Evolutionary conservation across 495 filamentous ascomycete genomes (phyloP).

Genomic region (Penicillium subrubescens): DNA sequence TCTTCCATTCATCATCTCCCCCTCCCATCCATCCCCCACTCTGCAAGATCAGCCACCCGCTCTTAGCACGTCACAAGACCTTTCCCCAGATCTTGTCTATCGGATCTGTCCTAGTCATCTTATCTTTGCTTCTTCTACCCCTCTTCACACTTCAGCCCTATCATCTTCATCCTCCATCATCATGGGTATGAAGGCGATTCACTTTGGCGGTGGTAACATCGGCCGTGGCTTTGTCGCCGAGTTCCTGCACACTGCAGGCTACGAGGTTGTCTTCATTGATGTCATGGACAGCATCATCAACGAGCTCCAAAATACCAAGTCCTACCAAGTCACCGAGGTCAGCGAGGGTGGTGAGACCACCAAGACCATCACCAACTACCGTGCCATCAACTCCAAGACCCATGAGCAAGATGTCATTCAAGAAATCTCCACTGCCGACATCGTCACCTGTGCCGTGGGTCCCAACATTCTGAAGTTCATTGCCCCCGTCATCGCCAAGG

Average conservation of each 20-base stretch:
- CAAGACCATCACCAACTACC: constrained; percentile 87
- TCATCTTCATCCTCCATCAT: constrained; percentile 30
- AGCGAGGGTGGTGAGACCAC: constrained; percentile 79
- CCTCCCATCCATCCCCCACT: constrained; percentile 1
- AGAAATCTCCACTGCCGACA: constrained; percentile 82
- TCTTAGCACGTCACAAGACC: constrained; percentile 17
- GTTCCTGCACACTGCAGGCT: constrained; percentile 75
- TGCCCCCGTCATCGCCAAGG: constrained; percentile 90
- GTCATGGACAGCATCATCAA: constrained; percentile 81
- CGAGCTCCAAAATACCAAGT: constrained; percentile 67
- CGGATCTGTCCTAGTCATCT: constrained; percentile 6
- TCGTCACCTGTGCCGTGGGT: constrained; percentile 95
- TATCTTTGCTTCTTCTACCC: background rate
- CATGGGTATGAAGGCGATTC: constrained; percentile 80
- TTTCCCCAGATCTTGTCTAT: constrained; percentile 1
- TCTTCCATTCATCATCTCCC: background rate
- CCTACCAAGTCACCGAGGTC: constrained; percentile 92
- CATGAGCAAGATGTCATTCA: constrained; percentile 76
- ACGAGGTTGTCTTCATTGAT: constrained; percentile 94
- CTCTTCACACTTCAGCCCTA: constrained; percentile 3
- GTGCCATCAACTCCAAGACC: constrained; percentile 90
- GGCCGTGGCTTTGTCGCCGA: constrained; percentile 68
- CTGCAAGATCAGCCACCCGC: constrained; percentile 17
- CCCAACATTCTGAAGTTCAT: constrained; percentile 96
- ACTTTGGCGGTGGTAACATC: constrained; percentile 96